Percentiles rank a stretch among this genome's conserved stretches.
phyloP scores from a whole-genome alignment of 2,329 filamentous ascomycete genomes.

The Trichoderma guizhouense region DNA sequence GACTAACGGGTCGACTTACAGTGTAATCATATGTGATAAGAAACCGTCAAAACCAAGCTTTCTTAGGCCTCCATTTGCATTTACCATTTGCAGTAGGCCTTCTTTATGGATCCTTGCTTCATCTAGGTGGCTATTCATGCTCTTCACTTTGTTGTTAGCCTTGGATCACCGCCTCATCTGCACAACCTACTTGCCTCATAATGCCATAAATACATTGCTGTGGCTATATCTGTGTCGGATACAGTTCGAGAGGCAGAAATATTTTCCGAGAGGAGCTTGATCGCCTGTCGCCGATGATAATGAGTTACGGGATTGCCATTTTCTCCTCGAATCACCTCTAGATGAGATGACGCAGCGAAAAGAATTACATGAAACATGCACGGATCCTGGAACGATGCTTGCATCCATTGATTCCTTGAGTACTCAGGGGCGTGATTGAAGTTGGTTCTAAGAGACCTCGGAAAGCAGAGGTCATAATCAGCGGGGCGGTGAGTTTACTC shows the following conservation, averaged over 20 bases:
- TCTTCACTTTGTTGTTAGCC: background rate
- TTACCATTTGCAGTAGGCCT: background rate
- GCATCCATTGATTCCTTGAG: background rate
- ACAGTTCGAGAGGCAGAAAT: background rate
- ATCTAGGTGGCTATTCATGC: background rate
- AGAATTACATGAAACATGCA: background rate
- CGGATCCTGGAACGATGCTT: background rate
- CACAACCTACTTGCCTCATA: background rate
- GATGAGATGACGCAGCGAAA: background rate
- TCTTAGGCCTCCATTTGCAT: background rate
- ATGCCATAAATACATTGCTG: background rate
- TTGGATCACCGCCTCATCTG: background rate
- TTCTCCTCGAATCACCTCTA: background rate
- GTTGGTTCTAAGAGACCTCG: background rate
- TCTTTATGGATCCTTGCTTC: background rate
- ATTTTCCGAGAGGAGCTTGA: background rate
- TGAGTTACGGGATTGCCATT: background rate
- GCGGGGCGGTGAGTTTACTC: background rate
- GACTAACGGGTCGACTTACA: background rate
- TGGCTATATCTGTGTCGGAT: background rate
- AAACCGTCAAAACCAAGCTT: background rate
- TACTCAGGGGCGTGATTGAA: background rate
- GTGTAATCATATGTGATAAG: background rate
- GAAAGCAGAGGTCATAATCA: background rate
- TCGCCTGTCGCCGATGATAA: background rate